phyloP scores from a whole-genome alignment of 805 yeast genomes.

The Starmerella vitae region DNA sequence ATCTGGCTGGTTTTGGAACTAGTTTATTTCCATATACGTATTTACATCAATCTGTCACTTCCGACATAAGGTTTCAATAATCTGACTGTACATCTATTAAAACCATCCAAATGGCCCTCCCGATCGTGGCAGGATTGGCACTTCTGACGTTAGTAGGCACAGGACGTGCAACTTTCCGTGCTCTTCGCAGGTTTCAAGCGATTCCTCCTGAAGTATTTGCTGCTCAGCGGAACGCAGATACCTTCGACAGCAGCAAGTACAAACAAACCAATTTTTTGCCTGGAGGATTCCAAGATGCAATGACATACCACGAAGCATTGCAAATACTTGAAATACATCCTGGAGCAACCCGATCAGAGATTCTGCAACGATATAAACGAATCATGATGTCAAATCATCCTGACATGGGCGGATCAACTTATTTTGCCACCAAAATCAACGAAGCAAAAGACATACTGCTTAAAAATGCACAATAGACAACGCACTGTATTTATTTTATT shows the following conservation, averaged over 20 bases:
- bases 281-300: slow-evolving; percentile 30
- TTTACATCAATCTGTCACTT: too few species aligned
- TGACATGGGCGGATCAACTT: slow-evolving; percentile 87
- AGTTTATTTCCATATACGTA: background rate
- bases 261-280: slow-evolving; percentile 18
- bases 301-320: slow-evolving; percentile 42
- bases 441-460: slow-evolving; percentile 42
- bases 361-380: slow-evolving; percentile 67
- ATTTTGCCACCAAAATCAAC: slow-evolving; percentile 77
- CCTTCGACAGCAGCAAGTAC: background rate
- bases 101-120: slow-evolving; percentile 16
- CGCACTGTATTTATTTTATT: background rate
- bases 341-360: slow-evolving; percentile 35
- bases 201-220: slow-evolving; percentile 26
- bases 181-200: slow-evolving; percentile 21
- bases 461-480: slow-evolving; percentile 1
- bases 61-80: too few species aligned
- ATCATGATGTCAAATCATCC: slow-evolving; percentile 88
- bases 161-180: slow-evolving; percentile 27
- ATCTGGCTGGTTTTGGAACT: slow-evolving; percentile 26
- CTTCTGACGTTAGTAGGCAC: slow-evolving; percentile 21
- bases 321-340: slow-evolving; percentile 34
- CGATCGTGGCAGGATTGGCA: slow-evolving; percentile 24
- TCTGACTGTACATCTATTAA: too few species aligned
- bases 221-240: slow-evolving; percentile 10